Base-by-base conservation (phyloP, 805 yeast genomes). In the Candida nonsorbophila region DNA sequence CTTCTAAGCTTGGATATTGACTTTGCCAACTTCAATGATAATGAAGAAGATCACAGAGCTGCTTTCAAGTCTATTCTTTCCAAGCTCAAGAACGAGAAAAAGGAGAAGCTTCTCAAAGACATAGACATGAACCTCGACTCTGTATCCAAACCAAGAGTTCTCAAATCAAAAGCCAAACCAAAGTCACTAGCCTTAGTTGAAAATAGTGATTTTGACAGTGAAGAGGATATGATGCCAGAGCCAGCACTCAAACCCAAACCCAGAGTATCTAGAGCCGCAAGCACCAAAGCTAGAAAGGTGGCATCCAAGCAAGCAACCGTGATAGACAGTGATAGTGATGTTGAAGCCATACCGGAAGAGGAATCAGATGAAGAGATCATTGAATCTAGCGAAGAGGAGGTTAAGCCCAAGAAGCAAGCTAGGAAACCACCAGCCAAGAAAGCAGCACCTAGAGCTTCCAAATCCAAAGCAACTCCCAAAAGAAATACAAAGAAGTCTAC, bases 41-140 rank as follows among this genome's bases (percentile, higher is more conserved):
- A 48, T 3, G 61, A 53, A 22, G 56, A 53, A 7, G 40, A 34
- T 16, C 40, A 55, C 7, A 48, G 40, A 20, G 39, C 41, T 25
- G 69, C 62, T n/a, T 63, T 73, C 38, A 67, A 66, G 36, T 45
- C 51, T 12, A 50, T 72, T n/a, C 47, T 73, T 29, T 55, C 57
- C 23, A 59, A 63, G 36, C 59, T 71, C 4, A 65, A 65, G 18
- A 28, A 21, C 13, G 40, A 39, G 8, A 31, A 34, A 5, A 31
- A 23, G 22, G 9, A 6, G 9, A 10, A 14, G 11, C 31, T 14
- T 9, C 7, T 27, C 25, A 16, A 27, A 6, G 25, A 6, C n/a
- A 12, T 16, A 7, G 27, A 10, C 7, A 4, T 9, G 10, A 24
- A 26, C 14, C 24, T 24, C 19, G 35, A 27, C 16, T n/a, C n/a